phyloP scores from a whole-genome alignment of 352 stramenopile genomes.

The Pythium rishiriense region DNA sequence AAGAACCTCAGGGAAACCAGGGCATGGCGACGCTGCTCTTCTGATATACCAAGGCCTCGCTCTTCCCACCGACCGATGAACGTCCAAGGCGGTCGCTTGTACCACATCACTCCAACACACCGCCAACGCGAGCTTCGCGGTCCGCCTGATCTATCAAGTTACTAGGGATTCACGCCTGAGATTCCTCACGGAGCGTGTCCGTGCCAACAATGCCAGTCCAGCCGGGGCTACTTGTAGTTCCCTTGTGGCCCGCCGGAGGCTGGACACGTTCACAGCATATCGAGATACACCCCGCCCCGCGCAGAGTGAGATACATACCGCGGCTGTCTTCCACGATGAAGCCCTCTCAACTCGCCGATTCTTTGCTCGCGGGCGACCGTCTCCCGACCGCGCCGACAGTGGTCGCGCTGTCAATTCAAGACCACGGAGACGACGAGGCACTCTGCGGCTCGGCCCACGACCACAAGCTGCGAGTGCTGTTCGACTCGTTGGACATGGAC shows the following conservation, averaged over 20 bases:
- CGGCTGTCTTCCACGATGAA: neutral
- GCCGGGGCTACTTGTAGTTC: no score
- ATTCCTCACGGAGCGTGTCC: neutral
- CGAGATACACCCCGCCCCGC: neutral
- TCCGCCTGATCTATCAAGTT: neutral
- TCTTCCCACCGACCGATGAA: neutral
- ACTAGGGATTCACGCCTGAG: neutral
- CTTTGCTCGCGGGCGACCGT: neutral
- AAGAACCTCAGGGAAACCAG: neutral
- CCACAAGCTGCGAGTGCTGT: neutral
- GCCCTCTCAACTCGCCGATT: neutral
- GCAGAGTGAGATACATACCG: neutral
- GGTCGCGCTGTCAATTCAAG: neutral
- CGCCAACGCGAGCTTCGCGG: no score
- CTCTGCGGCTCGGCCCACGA: neutral
- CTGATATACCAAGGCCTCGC: neutral
- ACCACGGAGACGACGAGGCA: neutral
- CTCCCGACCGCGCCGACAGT: neutral
- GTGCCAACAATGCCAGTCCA: no score
- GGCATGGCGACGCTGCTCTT: neutral
- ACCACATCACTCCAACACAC: neutral
- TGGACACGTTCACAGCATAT: no score
- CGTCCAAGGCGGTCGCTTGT: no score
- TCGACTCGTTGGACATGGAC: conserved; percentile 1
- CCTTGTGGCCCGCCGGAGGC: no score